Conservation (phyloP, 768 basidiomycete species). For the Saitozyma sp. region DNA sequence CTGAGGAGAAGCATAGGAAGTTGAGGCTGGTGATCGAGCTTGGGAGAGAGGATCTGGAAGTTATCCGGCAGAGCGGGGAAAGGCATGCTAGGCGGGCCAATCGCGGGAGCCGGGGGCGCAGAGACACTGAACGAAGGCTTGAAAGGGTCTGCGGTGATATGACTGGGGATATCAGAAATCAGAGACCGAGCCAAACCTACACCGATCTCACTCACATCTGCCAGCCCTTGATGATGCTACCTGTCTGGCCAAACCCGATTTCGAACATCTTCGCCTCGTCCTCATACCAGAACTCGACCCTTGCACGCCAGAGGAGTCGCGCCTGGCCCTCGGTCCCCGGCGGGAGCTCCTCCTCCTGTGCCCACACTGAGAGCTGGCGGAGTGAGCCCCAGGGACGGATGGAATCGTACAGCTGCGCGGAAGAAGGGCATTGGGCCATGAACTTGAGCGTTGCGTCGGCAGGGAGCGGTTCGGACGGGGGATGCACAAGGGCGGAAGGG, state of each 20-base stretch:
- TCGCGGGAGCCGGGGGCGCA: not conserved
- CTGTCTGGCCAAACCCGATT: constrained; percentile 28
- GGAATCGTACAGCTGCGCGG: constrained; percentile 32
- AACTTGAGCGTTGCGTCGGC: constrained; percentile 7
- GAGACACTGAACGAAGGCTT: constrained; percentile 1
- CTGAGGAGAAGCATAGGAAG: constrained; percentile 4
- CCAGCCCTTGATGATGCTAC: constrained; percentile 34
- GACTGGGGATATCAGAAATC: no score
- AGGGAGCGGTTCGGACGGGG: constrained; percentile 3
- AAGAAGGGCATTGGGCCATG: constrained; percentile 22
- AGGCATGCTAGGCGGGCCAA: not conserved
- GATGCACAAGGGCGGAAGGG: constrained; percentile 13
- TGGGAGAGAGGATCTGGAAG: not conserved
- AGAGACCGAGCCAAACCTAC: not conserved
- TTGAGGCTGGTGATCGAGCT: not conserved
- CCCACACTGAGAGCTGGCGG: constrained; percentile 26
- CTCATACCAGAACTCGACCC: constrained; percentile 42
- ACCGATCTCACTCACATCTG: constrained; percentile 32
- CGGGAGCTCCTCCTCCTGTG: constrained; percentile 4
- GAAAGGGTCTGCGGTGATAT: no score
- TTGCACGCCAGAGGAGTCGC: constrained; percentile 24
- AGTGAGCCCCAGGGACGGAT: constrained; percentile 39
- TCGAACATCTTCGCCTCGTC: constrained; percentile 39
- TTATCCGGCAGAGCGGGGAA: not conserved
- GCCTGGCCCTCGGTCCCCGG: no score